phyloP scores from a whole-genome alignment of 768 basidiomycete genomes.

The Galerina sulciceps region DNA sequence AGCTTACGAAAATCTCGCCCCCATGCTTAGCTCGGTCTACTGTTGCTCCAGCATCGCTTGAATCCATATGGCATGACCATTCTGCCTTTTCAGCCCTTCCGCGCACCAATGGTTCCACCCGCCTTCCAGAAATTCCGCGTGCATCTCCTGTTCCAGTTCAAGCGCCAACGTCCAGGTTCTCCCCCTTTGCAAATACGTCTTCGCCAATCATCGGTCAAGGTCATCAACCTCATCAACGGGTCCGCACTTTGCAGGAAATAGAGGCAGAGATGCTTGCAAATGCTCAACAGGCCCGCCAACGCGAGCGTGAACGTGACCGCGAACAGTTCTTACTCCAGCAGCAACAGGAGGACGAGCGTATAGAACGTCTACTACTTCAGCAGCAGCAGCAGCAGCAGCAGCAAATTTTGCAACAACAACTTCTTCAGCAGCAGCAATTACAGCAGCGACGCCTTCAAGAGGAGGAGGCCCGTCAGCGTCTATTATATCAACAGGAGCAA shows the following conservation, averaged over 20 bases:
- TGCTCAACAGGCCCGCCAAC: slow-evolving; percentile 40
- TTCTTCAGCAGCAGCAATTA: slow-evolving; percentile 37
- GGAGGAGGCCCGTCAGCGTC: slow-evolving; percentile 44
- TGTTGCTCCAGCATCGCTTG: slow-evolving; percentile 50
- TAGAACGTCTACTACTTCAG: slow-evolving; percentile 30
- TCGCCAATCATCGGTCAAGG: slow-evolving; percentile 32
- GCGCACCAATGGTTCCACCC: slow-evolving; percentile 51
- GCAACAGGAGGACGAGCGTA: slow-evolving; percentile 39
- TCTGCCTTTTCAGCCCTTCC: slow-evolving; percentile 75
- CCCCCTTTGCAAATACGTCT: slow-evolving; percentile 35
- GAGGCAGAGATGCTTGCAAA: slow-evolving; percentile 82
- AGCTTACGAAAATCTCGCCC: slow-evolving; percentile 10
- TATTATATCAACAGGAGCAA: slow-evolving; percentile 53
- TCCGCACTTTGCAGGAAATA: slow-evolving; percentile 78
- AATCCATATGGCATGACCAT: slow-evolving; percentile 84
- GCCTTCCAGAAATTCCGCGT: slow-evolving; percentile 40
- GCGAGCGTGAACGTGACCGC: slow-evolving; percentile 25
- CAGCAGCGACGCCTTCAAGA: slow-evolving; percentile 42
- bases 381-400: slow-evolving; percentile 33
- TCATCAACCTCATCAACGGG: slow-evolving; percentile 36
- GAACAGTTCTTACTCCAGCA: slow-evolving; percentile 29
- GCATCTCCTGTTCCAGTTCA: slow-evolving; percentile 34
- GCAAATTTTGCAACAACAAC: slow-evolving; percentile 44
- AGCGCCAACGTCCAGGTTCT: slow-evolving; percentile 35
- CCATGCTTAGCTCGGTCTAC: slow-evolving; percentile 35